These are phyloP conservation scores for Apostasia shenzhenica DNA, from an alignment of 106 monocot species.

Conservation along the genomic window DNA sequence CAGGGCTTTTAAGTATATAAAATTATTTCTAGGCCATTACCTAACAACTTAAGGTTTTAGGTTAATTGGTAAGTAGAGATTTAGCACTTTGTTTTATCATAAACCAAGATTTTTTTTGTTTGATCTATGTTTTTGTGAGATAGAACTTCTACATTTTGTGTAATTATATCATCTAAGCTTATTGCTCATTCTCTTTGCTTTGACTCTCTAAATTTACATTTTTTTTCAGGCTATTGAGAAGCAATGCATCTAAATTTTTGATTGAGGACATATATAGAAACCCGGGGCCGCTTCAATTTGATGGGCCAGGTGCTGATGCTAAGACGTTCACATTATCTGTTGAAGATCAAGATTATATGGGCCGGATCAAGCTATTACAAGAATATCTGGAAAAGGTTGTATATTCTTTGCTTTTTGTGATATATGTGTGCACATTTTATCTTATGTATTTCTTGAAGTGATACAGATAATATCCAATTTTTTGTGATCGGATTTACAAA, in stretches of 20 bases:
- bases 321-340: conserved; percentile 61
- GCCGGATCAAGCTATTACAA: conserved; percentile 80
- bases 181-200: not conserved
- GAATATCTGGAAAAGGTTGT: conserved; percentile 79
- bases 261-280: conserved; percentile 88
- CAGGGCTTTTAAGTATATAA: too few species aligned
- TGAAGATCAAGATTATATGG: conserved; percentile 99
- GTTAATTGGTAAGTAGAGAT: too few species aligned
- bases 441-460: not conserved
- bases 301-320: conserved; percentile 68
- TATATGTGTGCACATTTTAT: not conserved
- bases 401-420: not conserved
- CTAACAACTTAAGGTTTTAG: too few species aligned
- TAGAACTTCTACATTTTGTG: too few species aligned
- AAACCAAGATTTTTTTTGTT: too few species aligned
- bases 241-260: conserved; percentile 53
- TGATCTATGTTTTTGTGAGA: too few species aligned
- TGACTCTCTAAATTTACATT: not conserved
- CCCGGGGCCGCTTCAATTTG: conserved; percentile 88
- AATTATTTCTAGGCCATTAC: too few species aligned
- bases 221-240: conserved; percentile 57
- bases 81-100: too few species aligned
- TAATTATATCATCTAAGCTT: not conserved
- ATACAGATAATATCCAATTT: too few species aligned
- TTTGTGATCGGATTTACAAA: too few species aligned